phyloP scores from a whole-genome alignment of 306 rosid species.

The Vigna mungo region DNA sequence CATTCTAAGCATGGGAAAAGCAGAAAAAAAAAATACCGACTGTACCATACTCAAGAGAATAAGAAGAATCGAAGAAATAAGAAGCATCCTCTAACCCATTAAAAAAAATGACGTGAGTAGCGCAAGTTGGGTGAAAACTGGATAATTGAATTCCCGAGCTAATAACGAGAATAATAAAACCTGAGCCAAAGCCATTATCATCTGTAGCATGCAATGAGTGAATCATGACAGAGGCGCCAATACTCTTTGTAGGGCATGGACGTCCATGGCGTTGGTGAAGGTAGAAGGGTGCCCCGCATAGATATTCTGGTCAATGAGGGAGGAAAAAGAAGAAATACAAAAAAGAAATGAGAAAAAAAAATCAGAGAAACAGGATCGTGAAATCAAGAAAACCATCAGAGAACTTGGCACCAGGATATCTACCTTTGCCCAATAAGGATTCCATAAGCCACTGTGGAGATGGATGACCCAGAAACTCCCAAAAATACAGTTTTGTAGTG shows the following conservation, averaged over 20 bases:
- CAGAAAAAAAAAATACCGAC: not conserved
- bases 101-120: slow-evolving; percentile 13
- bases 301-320: slow-evolving; percentile 57
- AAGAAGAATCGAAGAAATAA: slow-evolving; percentile 4
- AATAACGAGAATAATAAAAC: too few relatives aligned
- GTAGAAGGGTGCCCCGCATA: slow-evolving; percentile 61
- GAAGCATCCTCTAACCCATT: slow-evolving; percentile 34
- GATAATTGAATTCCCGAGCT: slow-evolving; percentile 13
- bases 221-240: slow-evolving; percentile 77
- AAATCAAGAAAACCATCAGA: slow-evolving; percentile 22
- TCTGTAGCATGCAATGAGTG: slow-evolving; percentile 63
- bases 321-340: not conserved
- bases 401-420: slow-evolving; percentile 20
- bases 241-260: slow-evolving; percentile 73
- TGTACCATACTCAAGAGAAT: slow-evolving; percentile 22
- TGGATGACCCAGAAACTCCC: slow-evolving; percentile 47
- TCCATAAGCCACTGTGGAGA: slow-evolving; percentile 63
- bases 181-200: not conserved
- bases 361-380: not conserved
- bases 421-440: slow-evolving; percentile 85
- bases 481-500: slow-evolving; percentile 48
- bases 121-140: slow-evolving; percentile 22
- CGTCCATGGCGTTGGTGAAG: slow-evolving; percentile 87
- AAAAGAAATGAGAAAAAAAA: slow-evolving; percentile 2
- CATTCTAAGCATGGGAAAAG: slow-evolving; percentile 28